A percentile compares a stretch with the other conserved stretches of the same genome.
These are phyloP conservation scores for Aspergillus bertholletiae DNA, from an alignment of 495 filamentous ascomycete genomes.

Conservation along the genomic window DNA sequence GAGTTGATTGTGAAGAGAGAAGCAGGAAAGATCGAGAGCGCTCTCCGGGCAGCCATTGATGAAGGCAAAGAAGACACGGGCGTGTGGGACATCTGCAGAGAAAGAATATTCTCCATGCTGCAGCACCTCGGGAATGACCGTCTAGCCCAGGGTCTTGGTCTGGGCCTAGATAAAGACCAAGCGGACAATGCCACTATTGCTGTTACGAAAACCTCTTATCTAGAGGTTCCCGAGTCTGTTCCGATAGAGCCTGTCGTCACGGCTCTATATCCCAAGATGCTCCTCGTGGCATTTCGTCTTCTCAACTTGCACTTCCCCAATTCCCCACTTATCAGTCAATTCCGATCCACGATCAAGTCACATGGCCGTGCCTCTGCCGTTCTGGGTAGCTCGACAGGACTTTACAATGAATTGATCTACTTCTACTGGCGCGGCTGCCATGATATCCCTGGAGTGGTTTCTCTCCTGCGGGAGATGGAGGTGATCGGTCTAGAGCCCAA, in stretches of 20 bases:
- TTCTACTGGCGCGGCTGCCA: slow-evolving; percentile 61
- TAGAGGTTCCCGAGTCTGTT: slow-evolving; percentile 29
- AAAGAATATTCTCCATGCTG: slow-evolving; percentile 65
- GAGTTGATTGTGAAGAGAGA: slow-evolving; percentile 28
- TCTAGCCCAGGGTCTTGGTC: neutral
- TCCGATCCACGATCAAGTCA: slow-evolving; percentile 68
- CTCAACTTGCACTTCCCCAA: slow-evolving; percentile 59
- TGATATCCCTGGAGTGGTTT: slow-evolving; percentile 57
- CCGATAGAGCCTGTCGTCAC: slow-evolving; percentile 55
- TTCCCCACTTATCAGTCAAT: slow-evolving; percentile 56
- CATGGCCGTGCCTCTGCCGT: slow-evolving; percentile 68
- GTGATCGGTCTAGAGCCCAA: slow-evolving; percentile 62
- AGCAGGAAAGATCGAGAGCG: slow-evolving; percentile 20
- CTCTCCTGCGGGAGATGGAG: slow-evolving; percentile 75
- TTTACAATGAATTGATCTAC: slow-evolving; percentile 71
- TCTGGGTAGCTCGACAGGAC: slow-evolving; percentile 64
- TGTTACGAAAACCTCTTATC: slow-evolving; percentile 9
- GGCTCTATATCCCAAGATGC: slow-evolving; percentile 62
- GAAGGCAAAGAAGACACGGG: slow-evolving; percentile 58
- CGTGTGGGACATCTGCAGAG: slow-evolving; percentile 68
- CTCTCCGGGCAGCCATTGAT: slow-evolving; percentile 26
- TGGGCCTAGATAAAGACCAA: neutral
- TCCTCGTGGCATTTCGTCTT: slow-evolving; percentile 60
- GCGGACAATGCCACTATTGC: neutral
- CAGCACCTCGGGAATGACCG: slow-evolving; percentile 29